Evolutionary conservation across 2,329 filamentous ascomycete genomes (phyloP), one percentile per base, ranked within the genome.

Genomic region (Curvularia verruculosa): DNA sequence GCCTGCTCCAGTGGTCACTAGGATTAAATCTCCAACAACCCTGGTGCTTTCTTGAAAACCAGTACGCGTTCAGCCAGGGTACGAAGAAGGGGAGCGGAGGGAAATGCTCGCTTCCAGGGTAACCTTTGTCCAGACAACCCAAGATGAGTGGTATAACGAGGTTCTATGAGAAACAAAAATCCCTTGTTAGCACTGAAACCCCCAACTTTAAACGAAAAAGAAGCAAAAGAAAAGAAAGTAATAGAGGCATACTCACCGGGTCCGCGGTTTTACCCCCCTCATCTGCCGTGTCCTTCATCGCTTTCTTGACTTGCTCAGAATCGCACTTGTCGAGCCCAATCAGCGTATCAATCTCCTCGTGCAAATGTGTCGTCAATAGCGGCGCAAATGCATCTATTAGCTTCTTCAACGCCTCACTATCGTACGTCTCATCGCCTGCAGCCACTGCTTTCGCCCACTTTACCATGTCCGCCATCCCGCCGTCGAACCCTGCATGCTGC

Each of bases 11-110:
- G 12, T 67, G 61, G 31, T 69, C 71, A 49, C 70, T 74, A 18
- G 75, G 73, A 60, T 72, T 72, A 56, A 75, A 78, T 37, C 69
- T 58, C 75, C 74, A 77, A 18, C 61, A 64, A 1, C 71, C 69
- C 28, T 59, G 61, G 58, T 76, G 57, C 49, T 63, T 65, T 49
- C 69, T 59, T 7, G 56, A 56, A 52, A 75, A 77, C 56, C 64
- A 68, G 53, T 71, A 72, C 19, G 75, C 66, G 36, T 75, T 74
- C 34, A 77, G 45, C 36, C 67, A 76, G 21, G 69, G 73, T 19
- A 77, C 55, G 49, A 75, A 73, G 59, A 71, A 71, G 0, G 75
- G 75, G 9, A 77, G 58, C 13, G 69, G 48, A 1, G 75, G 73
- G 40, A 75, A 77, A 24, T 69, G 54, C 19, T 67, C 64, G 2